Evolutionary conservation across 2,329 filamentous ascomycete genomes (phyloP), one percentile per base, ranked within the genome.

Genomic region (Uncinocarpus reesii): DNA sequence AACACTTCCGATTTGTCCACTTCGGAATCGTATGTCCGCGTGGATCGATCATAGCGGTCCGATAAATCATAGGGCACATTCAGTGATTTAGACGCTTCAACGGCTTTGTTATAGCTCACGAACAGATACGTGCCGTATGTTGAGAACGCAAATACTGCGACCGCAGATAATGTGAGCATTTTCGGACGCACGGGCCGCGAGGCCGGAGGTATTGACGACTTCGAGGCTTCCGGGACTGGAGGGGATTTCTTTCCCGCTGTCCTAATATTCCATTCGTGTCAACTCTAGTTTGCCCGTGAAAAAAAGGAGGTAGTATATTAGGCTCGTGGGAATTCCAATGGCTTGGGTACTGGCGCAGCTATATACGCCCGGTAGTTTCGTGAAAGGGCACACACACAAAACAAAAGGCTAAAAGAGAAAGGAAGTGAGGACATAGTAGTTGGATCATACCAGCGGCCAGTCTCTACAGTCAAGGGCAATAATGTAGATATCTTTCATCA

Each of bases 111-210:
- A 55, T 72, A 71, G 2, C 67, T 66, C 16, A 61, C 59, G 56
- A 71, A 72, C 8, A 70, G 59, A 45, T 66, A 71, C 43, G 64
- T 62, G 48, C 63, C 62, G 58, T 73, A 73, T 10, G 62, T 62
- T 49, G 68, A 68, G 13, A 72, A 59, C 1, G 57, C 56, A 32
- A 71, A 64, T 42, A 66, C 59, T 42, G 65, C 59, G 34, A 71
- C 53, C 3, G 64, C 67, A 11, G 66, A 51, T 13, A 64, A 56
- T 37, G 65, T 68, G 52, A 71, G 59, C 15, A 60, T 57, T 31
- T 52, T 48, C 32, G 49, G 48, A 11, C 47, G 50, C 41, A 47
- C 50, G 15, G 48, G 43, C 7, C 47, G 37, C 51, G 43, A 38
- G 57, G 46, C 56, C 48, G 6, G 56, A 31, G 23, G 20, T 43